phyloP scores from a whole-genome alignment of 768 basidiomycete genomes.

The Leccinellum rugosiceps region DNA sequence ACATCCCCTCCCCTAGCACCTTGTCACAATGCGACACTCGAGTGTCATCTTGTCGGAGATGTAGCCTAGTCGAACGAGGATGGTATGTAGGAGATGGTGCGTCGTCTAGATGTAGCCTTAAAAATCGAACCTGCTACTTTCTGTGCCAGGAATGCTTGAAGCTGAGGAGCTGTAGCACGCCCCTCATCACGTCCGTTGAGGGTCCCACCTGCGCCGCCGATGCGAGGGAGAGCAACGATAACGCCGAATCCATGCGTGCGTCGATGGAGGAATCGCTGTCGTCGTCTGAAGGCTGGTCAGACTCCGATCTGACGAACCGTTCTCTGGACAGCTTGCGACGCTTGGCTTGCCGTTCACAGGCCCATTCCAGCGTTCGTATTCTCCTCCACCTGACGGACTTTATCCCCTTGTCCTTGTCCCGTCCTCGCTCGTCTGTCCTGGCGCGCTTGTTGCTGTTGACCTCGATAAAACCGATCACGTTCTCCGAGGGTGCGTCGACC shows the following conservation, averaged over 20 bases:
- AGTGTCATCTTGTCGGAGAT: conserved; percentile 21
- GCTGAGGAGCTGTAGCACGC: conserved; percentile 28
- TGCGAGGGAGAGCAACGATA: conserved; percentile 31
- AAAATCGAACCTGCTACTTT: conserved; percentile 19
- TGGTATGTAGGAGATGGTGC: conserved; percentile 24
- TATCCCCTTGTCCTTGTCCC: neutral
- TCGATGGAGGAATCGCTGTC: conserved; percentile 2
- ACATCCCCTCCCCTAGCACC: conserved; percentile 24
- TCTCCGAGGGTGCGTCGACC: neutral
- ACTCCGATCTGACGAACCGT: conserved; percentile 12
- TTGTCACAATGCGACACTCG: conserved; percentile 25
- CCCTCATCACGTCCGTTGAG: conserved; percentile 24
- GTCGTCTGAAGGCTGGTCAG: conserved; percentile 16
- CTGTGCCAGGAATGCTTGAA: conserved; percentile 29
- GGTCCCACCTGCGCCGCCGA: conserved; percentile 6
- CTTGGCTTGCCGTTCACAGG: conserved; percentile 40
- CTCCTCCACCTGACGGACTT: conserved; percentile 15
- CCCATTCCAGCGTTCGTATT: conserved; percentile 42
- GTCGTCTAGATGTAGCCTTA: conserved; percentile 18
- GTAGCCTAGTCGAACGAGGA: conserved; percentile 28
- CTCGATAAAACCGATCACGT: conserved; percentile 1
- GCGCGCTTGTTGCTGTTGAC: neutral
- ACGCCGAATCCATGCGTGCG: conserved; percentile 22
- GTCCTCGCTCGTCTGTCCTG: conserved; percentile 3
- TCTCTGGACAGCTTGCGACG: conserved; percentile 30